phyloP scores from a whole-genome alignment of 108 stramenopile genomes.

The Nitzschia palea region DNA sequence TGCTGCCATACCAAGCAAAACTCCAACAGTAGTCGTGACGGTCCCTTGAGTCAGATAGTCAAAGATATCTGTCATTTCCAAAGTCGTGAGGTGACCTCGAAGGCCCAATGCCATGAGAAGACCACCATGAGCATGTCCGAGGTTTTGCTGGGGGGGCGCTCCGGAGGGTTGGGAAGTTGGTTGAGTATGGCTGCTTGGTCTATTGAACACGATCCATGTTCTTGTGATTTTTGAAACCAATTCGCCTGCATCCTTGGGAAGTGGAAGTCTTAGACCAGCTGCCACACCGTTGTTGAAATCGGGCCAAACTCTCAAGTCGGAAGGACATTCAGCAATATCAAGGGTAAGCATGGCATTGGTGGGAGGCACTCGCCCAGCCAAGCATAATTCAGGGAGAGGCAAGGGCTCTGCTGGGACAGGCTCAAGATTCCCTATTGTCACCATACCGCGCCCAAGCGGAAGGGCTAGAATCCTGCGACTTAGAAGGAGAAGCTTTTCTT shows the following conservation, averaged over 20 bases:
- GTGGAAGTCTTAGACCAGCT: conserved; percentile 86
- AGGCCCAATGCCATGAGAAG: conserved; percentile 94
- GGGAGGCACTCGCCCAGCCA: conserved; percentile 92
- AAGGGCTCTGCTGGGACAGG: conserved; percentile 82
- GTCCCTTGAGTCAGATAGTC: conserved; percentile 95
- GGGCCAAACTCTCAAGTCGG: conserved; percentile 90
- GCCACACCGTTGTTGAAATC: conserved; percentile 99
- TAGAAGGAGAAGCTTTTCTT: conserved; percentile 80
- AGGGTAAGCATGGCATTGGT: conserved; percentile 82
- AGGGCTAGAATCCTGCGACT: conserved; percentile 85
- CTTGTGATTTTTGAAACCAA: conserved; percentile 65
- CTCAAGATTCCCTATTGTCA: conserved; percentile 90
- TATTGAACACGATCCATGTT: conserved; percentile 97
- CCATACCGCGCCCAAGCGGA: conserved; percentile 94
- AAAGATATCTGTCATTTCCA: conserved; percentile 95
- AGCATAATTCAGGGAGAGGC: conserved; percentile 84
- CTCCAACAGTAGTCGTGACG: conserved; percentile 93
- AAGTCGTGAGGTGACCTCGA: conserved; percentile 87
- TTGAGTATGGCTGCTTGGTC: conserved; percentile 36
- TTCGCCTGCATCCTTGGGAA: conserved; percentile 24
- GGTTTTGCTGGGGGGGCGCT: conserved; percentile 8
- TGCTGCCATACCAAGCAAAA: conserved; percentile 95
- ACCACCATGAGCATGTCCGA: conserved; percentile 86
- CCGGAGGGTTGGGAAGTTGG: conserved; percentile 27
- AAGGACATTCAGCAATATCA: conserved; percentile 61